Base-by-base conservation (phyloP, 2,329 filamentous ascomycete species). In the Didymella arachidicola region DNA sequence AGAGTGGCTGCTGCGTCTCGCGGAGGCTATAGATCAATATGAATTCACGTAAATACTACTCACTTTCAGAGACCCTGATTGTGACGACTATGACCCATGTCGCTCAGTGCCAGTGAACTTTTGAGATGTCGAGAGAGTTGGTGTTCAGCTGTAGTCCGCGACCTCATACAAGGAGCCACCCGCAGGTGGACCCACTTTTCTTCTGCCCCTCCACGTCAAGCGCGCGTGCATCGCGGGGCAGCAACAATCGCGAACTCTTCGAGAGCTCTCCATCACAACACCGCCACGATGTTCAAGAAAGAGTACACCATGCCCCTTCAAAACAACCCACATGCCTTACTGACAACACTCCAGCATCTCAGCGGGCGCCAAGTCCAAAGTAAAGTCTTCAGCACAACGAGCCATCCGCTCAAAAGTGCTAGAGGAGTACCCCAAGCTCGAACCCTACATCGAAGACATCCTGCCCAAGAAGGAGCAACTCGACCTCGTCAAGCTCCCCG, bases 331-430 rank as follows among this genome's bases (percentile, higher is more conserved):
- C 16, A 8, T 7, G 8, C 22, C 52, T 51, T 25, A 16, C 19
- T 48, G 25, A 48, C 52, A 55, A 65, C 16, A 19, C 29, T 41
- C 18, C 64, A 94, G 91, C 67, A 88, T 97, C 77, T 82, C 87
- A 71, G 81, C 89, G 26, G 87, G 90, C 66, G 89, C 91, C 56
- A 96, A 95, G 81, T 92, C 93, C 70, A 98, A 98, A 84, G 92
- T 98, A 79, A 99, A 98, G 82, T 97, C 94, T 65, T 97, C 93
- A 25, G 92, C 92, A 56, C 93, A 97, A 82, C 91, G 95, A 73
- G 86, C 83, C 64, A 89, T 99, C 70, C 91, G 95, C 69, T 84
- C 89, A 72, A 91, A 91, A 72, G 86, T 98, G 66, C 82, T 95
- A 64, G 84, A 92, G 59, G 90, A 90, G 52, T 97, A 96, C 80